Conservation (phyloP, 768 basidiomycete species). For the Suillus tomentosus region DNA sequence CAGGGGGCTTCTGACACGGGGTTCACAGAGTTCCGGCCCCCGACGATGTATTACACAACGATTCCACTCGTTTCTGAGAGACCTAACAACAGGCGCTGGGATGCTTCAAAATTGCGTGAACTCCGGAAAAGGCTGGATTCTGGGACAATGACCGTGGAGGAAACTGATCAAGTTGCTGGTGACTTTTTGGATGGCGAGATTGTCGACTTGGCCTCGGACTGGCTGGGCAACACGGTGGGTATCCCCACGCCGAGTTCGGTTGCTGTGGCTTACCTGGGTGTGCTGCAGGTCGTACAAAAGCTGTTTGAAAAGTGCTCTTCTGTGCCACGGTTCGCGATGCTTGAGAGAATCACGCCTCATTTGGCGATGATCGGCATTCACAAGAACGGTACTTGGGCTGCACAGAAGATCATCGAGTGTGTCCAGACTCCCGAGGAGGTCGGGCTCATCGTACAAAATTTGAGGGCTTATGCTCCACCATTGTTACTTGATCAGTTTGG, state of each 20-base stretch:
- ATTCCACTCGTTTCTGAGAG: constrained; percentile 90
- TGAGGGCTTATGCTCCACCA: constrained; percentile 91
- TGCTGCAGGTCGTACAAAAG: constrained; percentile 86
- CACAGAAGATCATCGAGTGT: constrained; percentile 98
- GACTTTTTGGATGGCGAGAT: constrained; percentile 95
- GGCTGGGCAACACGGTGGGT: constrained; percentile 88
- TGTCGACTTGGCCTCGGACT: constrained; percentile 94
- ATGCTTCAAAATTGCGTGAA: constrained; percentile 91
- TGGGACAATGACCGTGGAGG: constrained; percentile 79
- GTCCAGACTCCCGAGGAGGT: constrained; percentile 88
- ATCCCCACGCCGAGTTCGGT: constrained; percentile 13
- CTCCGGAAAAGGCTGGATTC: constrained; percentile 92
- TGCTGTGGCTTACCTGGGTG: constrained; percentile 8
- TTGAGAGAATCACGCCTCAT: constrained; percentile 91
- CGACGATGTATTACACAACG: constrained; percentile 94
- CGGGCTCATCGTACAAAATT: constrained; percentile 77
- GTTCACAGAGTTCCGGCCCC: constrained; percentile 80
- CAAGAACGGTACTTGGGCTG: constrained; percentile 99
- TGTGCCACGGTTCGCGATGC: constrained; percentile 79
- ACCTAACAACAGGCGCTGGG: constrained; percentile 85
- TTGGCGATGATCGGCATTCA: constrained; percentile 98
- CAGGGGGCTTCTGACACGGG: constrained; percentile 4
- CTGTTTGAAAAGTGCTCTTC: constrained; percentile 89
- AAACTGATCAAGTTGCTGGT: constrained; percentile 86
- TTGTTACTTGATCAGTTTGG: constrained; percentile 93